A percentile compares a stretch with the other conserved stretches of the same genome.
Conservation (phyloP, 495 filamentous ascomycete species). For the Aspergillus nanangensis region DNA sequence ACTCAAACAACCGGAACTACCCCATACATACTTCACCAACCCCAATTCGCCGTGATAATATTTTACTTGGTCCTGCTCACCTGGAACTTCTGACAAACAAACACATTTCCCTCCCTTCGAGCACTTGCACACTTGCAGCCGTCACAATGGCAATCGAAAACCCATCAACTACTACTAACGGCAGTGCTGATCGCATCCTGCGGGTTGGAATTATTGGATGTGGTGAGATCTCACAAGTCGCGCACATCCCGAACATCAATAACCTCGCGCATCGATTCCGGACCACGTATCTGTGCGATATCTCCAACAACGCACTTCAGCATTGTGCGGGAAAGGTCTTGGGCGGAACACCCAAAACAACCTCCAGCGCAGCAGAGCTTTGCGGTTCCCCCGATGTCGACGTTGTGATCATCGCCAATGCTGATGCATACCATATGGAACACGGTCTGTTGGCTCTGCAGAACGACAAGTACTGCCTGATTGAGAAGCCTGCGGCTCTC, state of each 20-base stretch:
- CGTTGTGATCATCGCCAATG: slow-evolving; percentile 32
- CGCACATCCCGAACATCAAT: slow-evolving; percentile 36
- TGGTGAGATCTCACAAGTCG: slow-evolving; percentile 35
- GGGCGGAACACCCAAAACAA: slow-evolving; percentile 14
- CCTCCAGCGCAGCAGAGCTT: slow-evolving; percentile 18
- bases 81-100: no score
- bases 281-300: slow-evolving; percentile 32
- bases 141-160: no score
- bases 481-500: slow-evolving; percentile 45
- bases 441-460: slow-evolving; percentile 33
- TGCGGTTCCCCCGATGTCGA: slow-evolving; percentile 34
- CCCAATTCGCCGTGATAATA: no score
- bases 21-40: no score
- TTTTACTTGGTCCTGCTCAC: no score
- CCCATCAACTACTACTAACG: no score
- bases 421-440: slow-evolving; percentile 35
- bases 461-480: slow-evolving; percentile 31
- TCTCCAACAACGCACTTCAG: slow-evolving; percentile 21
- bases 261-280: slow-evolving; percentile 27
- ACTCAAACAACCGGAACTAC: no score
- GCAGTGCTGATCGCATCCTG: no score
- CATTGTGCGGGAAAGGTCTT: slow-evolving; percentile 18
- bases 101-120: no score
- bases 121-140: no score
- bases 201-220: slow-evolving; percentile 2